Base-by-base conservation (phyloP, 768 basidiomycete species). In the Boletus tylopilopsis region DNA sequence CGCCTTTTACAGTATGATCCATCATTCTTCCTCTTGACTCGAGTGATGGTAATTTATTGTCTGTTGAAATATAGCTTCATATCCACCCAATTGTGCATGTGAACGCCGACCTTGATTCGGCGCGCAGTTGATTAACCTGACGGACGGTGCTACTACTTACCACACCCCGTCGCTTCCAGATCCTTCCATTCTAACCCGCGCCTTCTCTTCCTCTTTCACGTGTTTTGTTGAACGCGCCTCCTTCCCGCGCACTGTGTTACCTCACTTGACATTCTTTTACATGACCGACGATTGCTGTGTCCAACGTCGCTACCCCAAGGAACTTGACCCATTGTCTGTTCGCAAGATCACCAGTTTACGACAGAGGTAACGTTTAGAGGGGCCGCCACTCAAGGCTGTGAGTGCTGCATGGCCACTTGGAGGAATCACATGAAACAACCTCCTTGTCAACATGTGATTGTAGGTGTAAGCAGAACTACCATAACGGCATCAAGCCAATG, bases 351-450 rank as follows among this genome's bases (percentile, higher is more conserved):
- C 34, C 25, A 10, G 15, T 30, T 61, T 46, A 61, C 61, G 58
- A 45, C 42, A 63, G 27, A 16, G 6, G 21, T 42, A 47, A 44
- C 39, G 19, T 41, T 11, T 9, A 37, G n/a, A n/a, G n/a, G n/a
- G n/a, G n/a, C n/a, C n/a, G n/a, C n/a, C n/a, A n/a, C 39, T 5
- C 45, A 41, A 38, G 51, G 61, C 60, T 57, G 58, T 61, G 54
- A 46, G 4, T 13, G 5, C 23, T 23, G 21, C 54, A 29, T 23
- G 19, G 37, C 54, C 48, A 30, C 48, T 33, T 19, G 19, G 16
- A 36, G 24, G 3, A 49, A 60, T 53, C 45, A 57, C 54, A 44
- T 44, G 42, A 15, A 4, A 36, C 21, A 11, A 32, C 18, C 25
- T 6, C n/a, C 40, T n/a, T 15, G 27, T 16, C 9, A 35, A 29